These are phyloP conservation scores for Grammothele lineata DNA, from an alignment of 768 basidiomycete species.

Conservation along the genomic window DNA sequence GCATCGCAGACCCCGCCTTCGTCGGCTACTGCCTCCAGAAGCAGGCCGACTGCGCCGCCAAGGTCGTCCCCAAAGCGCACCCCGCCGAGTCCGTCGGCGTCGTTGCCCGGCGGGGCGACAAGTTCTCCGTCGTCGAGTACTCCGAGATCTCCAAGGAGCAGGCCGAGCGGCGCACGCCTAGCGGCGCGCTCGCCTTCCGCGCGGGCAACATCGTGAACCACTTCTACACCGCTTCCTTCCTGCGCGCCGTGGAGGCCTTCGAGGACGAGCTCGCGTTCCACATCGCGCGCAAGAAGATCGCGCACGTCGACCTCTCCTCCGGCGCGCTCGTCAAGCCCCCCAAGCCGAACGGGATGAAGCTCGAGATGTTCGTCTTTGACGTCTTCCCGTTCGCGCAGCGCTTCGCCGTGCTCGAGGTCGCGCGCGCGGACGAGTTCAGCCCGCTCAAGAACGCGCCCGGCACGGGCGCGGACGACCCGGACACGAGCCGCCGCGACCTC, in stretches of 20 bases:
- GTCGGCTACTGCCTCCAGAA: conserved; percentile 90
- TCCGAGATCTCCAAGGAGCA: conserved; percentile 91
- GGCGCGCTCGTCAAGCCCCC: conserved; percentile 73
- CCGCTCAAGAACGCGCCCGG: conserved; percentile 98
- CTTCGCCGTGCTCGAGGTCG: conserved; percentile 87
- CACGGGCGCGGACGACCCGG: conserved; percentile 83
- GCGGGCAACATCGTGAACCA: conserved; percentile 98
- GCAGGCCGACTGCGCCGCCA: conserved; percentile 87
- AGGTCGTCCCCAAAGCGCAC: conserved; percentile 87
- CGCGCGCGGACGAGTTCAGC: conserved; percentile 87
- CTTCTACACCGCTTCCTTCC: conserved; percentile 88
- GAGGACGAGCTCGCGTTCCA: conserved; percentile 93
- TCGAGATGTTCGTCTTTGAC: conserved; percentile 98
- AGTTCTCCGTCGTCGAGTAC: conserved; percentile 94
- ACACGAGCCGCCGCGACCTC: conserved; percentile 86
- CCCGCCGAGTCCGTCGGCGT: conserved; percentile 95
- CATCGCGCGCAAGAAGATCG: conserved; percentile 97
- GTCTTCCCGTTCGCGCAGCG: conserved; percentile 88
- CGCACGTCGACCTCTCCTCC: conserved; percentile 66
- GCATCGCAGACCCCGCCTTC: conserved; percentile 96
- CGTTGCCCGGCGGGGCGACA: conserved; percentile 76
- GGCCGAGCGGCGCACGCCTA: conserved; percentile 67
- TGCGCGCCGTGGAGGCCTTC: conserved; percentile 73
- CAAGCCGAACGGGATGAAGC: conserved; percentile 98
- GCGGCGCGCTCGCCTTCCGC: conserved; percentile 82